Evolutionary conservation across 1,139 yeast species (phyloP).

Genomic region (Arxiozyma bovina): DNA sequence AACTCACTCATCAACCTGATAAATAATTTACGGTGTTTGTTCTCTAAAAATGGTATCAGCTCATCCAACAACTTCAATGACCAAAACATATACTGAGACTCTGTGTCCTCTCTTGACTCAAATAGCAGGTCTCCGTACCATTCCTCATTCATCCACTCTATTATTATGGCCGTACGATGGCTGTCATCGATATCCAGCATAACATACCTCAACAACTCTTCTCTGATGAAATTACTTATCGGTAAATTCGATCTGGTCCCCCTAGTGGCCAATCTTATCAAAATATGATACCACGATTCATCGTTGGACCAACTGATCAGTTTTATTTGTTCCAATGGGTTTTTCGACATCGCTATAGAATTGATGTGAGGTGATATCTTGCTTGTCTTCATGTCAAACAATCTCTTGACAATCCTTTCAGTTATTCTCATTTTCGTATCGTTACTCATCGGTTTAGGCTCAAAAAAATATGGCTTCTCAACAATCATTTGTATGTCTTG

Average conservation of each 20-base stretch:
- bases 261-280: slow-evolving; percentile 71
- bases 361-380: not conserved
- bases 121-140: slow-evolving; percentile 62
- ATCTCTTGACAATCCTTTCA: slow-evolving; percentile 19
- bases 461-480: slow-evolving; percentile 12
- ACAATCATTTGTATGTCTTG: slow-evolving; percentile 7
- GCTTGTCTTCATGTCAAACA: slow-evolving; percentile 10
- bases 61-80: slow-evolving; percentile 66
- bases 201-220: slow-evolving; percentile 62
- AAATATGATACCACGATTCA: slow-evolving; percentile 65
- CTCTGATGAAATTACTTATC: slow-evolving; percentile 55
- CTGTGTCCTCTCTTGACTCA: slow-evolving; percentile 16
- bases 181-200: slow-evolving; percentile 64
- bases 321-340: slow-evolving; percentile 22
- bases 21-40: slow-evolving; percentile 68
- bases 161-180: slow-evolving; percentile 51
- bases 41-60: slow-evolving; percentile 74
- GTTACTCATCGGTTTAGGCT: slow-evolving; percentile 17
- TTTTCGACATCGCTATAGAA: not conserved
- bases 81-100: slow-evolving; percentile 49
- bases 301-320: slow-evolving; percentile 25
- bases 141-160: slow-evolving; percentile 94
- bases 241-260: slow-evolving; percentile 43
- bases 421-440: slow-evolving; percentile 22
- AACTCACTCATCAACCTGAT: slow-evolving; percentile 77